Evolutionary conservation across 2,329 filamentous ascomycete genomes (phyloP).

Genomic region (Lasiodiplodia citricola): DNA sequence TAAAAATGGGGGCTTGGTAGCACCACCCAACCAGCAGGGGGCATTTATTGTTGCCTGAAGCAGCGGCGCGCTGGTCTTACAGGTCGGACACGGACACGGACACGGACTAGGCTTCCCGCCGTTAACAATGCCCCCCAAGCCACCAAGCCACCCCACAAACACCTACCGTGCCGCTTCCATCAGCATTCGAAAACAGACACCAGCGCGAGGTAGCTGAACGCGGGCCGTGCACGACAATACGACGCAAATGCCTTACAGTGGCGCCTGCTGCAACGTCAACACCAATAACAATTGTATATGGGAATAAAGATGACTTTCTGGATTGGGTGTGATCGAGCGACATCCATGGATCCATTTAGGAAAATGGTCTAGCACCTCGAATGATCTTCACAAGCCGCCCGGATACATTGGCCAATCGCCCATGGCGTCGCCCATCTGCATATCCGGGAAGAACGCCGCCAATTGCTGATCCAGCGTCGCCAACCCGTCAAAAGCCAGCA

Average conservation of each 20-base stretch:
- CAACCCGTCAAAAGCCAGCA: neutral
- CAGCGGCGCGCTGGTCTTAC: neutral
- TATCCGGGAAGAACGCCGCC: neutral
- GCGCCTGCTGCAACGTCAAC: neutral
- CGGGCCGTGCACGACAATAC: neutral
- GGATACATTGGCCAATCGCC: neutral
- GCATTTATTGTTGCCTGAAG: neutral
- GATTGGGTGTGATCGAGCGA: neutral
- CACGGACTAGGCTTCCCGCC: neutral
- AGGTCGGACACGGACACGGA: constrained; percentile 9
- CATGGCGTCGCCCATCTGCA: neutral
- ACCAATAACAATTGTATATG: neutral
- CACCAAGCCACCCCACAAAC: neutral
- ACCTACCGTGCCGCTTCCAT: neutral
- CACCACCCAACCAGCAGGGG: neutral
- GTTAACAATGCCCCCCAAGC: neutral
- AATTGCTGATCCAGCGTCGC: neutral
- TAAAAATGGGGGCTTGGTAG: too few relatives aligned
- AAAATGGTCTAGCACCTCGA: neutral
- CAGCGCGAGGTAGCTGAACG: neutral
- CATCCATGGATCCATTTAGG: neutral
- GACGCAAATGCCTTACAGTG: neutral
- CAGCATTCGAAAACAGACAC: neutral
- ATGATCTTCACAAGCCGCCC: neutral
- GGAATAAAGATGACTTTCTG: neutral